Evolutionary conservation across 1,284 basidiomycete genomes (phyloP), one percentile per base, ranked within the genome.

Genomic region (Sporisorium scitamineum): DNA sequence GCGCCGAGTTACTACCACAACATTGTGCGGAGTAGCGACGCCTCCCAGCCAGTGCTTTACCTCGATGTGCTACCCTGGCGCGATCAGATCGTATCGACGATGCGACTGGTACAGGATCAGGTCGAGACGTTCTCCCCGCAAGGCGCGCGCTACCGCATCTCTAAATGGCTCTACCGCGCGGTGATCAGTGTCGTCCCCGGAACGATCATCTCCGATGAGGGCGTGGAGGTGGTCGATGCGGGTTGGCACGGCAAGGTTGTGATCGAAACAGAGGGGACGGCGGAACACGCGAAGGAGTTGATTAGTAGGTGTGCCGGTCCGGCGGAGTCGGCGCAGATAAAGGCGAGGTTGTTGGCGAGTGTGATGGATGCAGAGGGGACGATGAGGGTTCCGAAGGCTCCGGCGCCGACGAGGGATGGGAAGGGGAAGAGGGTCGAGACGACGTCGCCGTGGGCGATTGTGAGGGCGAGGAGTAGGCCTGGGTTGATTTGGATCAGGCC

Each of bases 1-100:
- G 72, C 86, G 11, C 86, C 86, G 1, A 80, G 80, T 27, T 85
- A 85, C 78, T 87, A 79, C 66, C 86, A 87, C 81, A 85, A 85
- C 64, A 76, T 87, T 5, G 58, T 87, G 34, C 82, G 82, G 1
- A 71, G 79, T 5, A 61, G 61, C 22, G 60, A 65, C 22, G 57
- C 73, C 10, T 47, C 52, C 13, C 78, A 83, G 16, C 83, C 84
- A 10, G 77, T 82, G 9, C 34, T 84, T 45, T 84, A 80, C 65
- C 61, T 85, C 9, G 82, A 85, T 70, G 75, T 87, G 9, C 58
- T 78, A 1, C 82, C 85, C 2, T 87, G 80, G 76, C 65, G 79
- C n/a, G 54, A 80, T 10, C 69, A 82, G 61, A 77, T 87, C n/a
- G 75, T 85, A 4, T 60, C 73, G 48, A 84, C 80, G 10, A 73